phyloP scores from a whole-genome alignment of 192 early-diverging fungal genomes.

The Polychytrium aggregatum region DNA sequence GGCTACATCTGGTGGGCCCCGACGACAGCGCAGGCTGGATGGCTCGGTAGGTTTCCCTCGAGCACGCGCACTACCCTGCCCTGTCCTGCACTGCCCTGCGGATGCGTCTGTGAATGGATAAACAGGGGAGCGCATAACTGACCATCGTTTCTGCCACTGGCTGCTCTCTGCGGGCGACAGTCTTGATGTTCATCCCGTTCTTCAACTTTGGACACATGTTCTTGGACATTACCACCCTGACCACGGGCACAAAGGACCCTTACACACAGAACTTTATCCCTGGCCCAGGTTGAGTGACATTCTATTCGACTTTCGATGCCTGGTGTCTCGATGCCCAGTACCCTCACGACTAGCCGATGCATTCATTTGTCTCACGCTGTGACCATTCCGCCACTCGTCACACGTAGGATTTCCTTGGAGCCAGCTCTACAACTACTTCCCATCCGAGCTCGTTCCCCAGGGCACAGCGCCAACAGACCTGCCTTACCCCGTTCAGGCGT shows the following conservation, averaged over 20 bases:
- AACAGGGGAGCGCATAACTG: too few relatives aligned
- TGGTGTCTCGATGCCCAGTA: slow-evolving; percentile 4
- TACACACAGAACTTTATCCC: slow-evolving; percentile 52
- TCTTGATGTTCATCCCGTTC: slow-evolving; percentile 17
- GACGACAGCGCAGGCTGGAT: slow-evolving; percentile 12
- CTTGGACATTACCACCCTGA: slow-evolving; percentile 55
- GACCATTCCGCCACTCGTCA: too few relatives aligned
- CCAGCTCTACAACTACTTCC: slow-evolving; percentile 31
- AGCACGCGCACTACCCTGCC: too few relatives aligned
- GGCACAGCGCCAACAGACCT: slow-evolving; percentile 39
- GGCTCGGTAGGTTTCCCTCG: slow-evolving; percentile 14
- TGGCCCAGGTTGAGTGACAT: slow-evolving; percentile 41
- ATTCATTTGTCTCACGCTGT: slow-evolving; percentile 30
- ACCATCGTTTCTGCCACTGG: too few relatives aligned
- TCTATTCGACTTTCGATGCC: slow-evolving; percentile 6
- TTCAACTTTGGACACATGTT: slow-evolving; percentile 48
- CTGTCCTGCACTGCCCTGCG: too few relatives aligned
- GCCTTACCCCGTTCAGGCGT: slow-evolving; percentile 47
- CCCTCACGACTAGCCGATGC: too few relatives aligned
- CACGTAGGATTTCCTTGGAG: slow-evolving; percentile 41
- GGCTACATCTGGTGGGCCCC: slow-evolving; percentile 43
- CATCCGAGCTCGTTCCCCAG: slow-evolving; percentile 21
- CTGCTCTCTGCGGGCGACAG: too few relatives aligned
- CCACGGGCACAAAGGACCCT: slow-evolving; percentile 34
- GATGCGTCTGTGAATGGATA: too few relatives aligned